Base-by-base conservation (phyloP, 1,284 basidiomycete genomes). In the Cutaneotrichosporon mucoides region DNA sequence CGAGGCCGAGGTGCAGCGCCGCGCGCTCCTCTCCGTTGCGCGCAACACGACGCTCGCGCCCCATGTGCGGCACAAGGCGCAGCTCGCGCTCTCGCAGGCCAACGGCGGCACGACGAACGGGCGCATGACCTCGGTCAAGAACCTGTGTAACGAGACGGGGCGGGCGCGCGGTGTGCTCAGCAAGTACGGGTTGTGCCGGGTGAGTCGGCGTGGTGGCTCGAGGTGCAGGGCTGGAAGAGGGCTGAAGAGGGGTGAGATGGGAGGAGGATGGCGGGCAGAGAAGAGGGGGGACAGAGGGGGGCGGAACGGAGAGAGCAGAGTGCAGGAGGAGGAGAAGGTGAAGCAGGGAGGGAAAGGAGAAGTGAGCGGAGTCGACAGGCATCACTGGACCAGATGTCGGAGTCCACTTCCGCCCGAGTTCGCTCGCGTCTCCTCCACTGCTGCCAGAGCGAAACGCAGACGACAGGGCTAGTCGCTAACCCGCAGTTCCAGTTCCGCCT, bases 61-160 rank as follows among this genome's bases (percentile, higher is more conserved):
- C 5, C 87, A 90, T 71, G 84, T 96, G 56, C 88, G 95, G 61
- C 92, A 95, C 78, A 90, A 94, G 72, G 94, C 95, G n/a, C 94
- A 97, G 76, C 82, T 97, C 60, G 90, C 95, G 72, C 83, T 98
- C 57, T 95, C 94, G 78, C 85, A 86, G 16, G 91, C 96, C 70
- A 87, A 85, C 60, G 84, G 85, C 52, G 89, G 90, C 76, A 88
- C 90, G 8, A 37, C 40, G 34, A 36, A 56, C 36, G 73, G 72
- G 2, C 85, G 89, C 41, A 89, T 90, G 16, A 86, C 85, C 7
- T 87, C 85, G 3, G 90, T 97, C 33, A 92, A 90, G 78, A 92
- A 94, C 76, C 82, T 92, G 15, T 98, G 94, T 70, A 80, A 81
- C 38, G 89, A 88, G 77, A 88, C 90, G 6, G 93, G 93, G 0